Evolutionary conservation across 352 stramenopile genomes (phyloP).

Genomic region (Globisporangium camurandrum): DNA sequence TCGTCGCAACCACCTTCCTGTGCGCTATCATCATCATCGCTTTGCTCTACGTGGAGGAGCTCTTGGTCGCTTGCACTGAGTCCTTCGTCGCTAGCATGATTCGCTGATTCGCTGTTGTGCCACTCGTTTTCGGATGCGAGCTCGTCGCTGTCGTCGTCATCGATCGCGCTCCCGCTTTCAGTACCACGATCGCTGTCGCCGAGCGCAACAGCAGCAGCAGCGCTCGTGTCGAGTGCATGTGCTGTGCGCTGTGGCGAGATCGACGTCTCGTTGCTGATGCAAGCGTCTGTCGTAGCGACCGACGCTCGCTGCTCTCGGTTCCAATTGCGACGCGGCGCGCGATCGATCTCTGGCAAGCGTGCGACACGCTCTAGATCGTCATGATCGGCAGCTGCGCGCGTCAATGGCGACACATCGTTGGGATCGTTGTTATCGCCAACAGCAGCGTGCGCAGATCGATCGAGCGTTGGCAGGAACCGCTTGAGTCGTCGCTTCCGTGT

Average conservation of each 20-base stretch:
- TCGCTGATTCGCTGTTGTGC: not conserved
- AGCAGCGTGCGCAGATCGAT: not conserved
- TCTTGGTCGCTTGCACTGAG: not conserved
- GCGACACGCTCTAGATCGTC: not conserved
- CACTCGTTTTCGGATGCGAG: not conserved
- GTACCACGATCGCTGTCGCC: not conserved
- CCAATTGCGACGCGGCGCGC: not conserved
- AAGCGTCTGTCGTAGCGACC: not conserved
- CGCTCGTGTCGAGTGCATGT: not conserved
- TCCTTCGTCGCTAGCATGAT: not conserved
- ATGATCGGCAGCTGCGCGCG: not conserved
- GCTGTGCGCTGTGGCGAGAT: not conserved
- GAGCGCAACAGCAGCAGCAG: not conserved
- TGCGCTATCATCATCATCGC: too few species aligned
- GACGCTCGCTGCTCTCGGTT: not conserved
- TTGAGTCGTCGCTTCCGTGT: not conserved
- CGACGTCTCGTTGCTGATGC: not conserved
- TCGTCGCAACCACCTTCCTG: too few species aligned
- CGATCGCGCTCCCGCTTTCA: not conserved
- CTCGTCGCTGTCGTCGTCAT: not conserved
- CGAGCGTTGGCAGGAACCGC: slow-evolving; percentile 4
- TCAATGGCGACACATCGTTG: not conserved
- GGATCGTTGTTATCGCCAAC: too few species aligned
- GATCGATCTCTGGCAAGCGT: not conserved
- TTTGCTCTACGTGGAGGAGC: too few species aligned